Evolutionary conservation across 495 filamentous ascomycete species (phyloP), one percentile per base, ranked within the genome.

Genomic region (Penicillium robsamsonii): DNA sequence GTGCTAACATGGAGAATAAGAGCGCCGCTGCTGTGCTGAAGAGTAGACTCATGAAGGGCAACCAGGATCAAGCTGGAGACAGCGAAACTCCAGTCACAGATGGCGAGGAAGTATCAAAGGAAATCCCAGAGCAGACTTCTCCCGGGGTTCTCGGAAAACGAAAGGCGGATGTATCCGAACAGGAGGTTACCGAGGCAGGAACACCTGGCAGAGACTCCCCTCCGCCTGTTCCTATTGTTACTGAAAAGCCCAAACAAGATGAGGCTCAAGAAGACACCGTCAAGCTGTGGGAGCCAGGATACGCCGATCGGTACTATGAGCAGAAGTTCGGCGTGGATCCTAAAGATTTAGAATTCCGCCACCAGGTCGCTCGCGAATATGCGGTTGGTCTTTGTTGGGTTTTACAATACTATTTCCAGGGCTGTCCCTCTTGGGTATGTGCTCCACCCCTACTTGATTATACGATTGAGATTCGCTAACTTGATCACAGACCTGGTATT

Each of bases 331-430:
- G 86, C n/a, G 90, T 92, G 38, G 86, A 88, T 51, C 83, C 88
- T 2, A 80, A 87, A 35, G 87, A 99, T 69, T 74, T 87, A 47
- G 90, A 84, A 47, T 97, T 97, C 73, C 85, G 94, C 53, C 87
- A 91, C 71, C 87, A 94, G 69, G 95, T 99, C 62, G 94, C 86
- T n/a, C 82, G 86, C 46, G 83, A 88, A 15, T 99, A 99, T 70
- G 91, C 92, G n/a, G 90, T 96, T 76, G 94, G 94, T 45, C 82
- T 97, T n/a, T 88, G 88, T 33, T 99, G 95, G 94, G 94, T 97
- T n/a, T 75, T 99, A 24, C 78, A 87, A 17, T 99, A 99, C 67
- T 99, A 99, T 70, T 95, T 96, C 69, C 94, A 99, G 71, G 94
- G 95, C 17, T 97, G 94, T 64, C 91, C 95, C 11, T 96, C 90